Evolutionary conservation across 495 filamentous ascomycete species (phyloP).

Genomic region (Corynascus novoguineensis): DNA sequence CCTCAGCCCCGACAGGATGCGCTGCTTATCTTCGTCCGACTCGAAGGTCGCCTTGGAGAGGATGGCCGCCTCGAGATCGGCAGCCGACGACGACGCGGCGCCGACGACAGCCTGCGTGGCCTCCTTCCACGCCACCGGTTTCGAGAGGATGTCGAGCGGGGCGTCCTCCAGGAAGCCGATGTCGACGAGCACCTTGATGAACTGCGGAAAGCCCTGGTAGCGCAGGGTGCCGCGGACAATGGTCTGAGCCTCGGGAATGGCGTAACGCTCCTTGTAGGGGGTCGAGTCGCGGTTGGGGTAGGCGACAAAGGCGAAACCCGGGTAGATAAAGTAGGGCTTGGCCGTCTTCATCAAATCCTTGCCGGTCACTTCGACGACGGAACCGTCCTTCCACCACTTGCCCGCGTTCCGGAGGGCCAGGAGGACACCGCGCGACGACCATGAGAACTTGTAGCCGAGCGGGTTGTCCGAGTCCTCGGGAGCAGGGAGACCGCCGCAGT

Average conservation of each 20-base stretch:
- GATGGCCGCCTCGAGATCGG: slow-evolving; percentile 68
- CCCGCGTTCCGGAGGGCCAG: slow-evolving; percentile 83
- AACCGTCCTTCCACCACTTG: slow-evolving; percentile 73
- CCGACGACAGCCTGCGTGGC: slow-evolving; percentile 69
- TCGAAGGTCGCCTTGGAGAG: slow-evolving; percentile 68
- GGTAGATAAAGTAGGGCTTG: slow-evolving; percentile 89
- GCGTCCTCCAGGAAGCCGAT: slow-evolving; percentile 76
- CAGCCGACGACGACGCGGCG: slow-evolving; percentile 53
- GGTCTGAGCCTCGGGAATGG: slow-evolving; percentile 78
- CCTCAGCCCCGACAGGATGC: slow-evolving; percentile 68
- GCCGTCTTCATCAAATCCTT: slow-evolving; percentile 77
- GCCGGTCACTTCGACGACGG: slow-evolving; percentile 53
- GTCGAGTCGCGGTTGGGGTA: slow-evolving; percentile 93
- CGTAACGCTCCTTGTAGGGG: slow-evolving; percentile 79
- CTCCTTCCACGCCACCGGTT: slow-evolving; percentile 69
- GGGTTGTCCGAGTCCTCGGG: slow-evolving; percentile 86
- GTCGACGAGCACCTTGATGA: slow-evolving; percentile 80
- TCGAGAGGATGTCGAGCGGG: slow-evolving; percentile 53
- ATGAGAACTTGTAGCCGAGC: slow-evolving; percentile 93
- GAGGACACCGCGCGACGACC: slow-evolving; percentile 75
- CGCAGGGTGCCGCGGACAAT: slow-evolving; percentile 70
- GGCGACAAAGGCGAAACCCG: slow-evolving; percentile 80
- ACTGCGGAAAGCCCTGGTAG: slow-evolving; percentile 82
- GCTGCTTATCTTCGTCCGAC: slow-evolving; percentile 63
- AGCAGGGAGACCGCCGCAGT: slow-evolving; percentile 68